Evolutionary conservation across 305 asterid species (phyloP), one percentile per base, ranked within the genome.

Genomic region (Stenogyne calaminthoides): DNA sequence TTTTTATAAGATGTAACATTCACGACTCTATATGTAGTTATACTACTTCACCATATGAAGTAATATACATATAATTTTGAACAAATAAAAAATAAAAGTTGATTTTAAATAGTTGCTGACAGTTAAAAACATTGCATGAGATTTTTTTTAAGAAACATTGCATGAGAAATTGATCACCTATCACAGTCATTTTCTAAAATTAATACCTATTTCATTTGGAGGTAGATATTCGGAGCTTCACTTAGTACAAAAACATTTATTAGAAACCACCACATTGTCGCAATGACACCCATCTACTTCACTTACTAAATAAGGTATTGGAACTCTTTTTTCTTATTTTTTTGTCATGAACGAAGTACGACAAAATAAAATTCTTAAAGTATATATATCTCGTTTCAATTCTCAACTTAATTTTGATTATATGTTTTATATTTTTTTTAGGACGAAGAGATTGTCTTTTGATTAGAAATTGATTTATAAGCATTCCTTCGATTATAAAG

Each of bases 191-290:
- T 15, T 74, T 61, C 29, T 56, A 39, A 60, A 60, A 14, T 49
- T 9, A 37, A 32, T 61, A 60, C 18, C 3, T 15, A 25, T 60
- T 44, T 11, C 12, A 36, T 49, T 49, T 69, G 70, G 70, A 61
- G 19, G 10, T 9, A 68, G 70, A 37, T 51, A 27, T 59, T 14
- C 40, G 58, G 4, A 61, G 29, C 75, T 69, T 59, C 59, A 61
- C 61, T 51, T 69, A 76, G 40, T 27, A 51, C n/a, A 61, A 61
- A 37, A 10, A 20, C 46, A 72, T 69, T 76, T 64, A 69, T 58
- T 61, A 71, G 27, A 14, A 57, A 20, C 74, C 57, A n/a, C 63
- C 71, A 59, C 47, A 9, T 64, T 64, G 59, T 52, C 70, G 60
- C 58, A 8, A 57, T 34, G 47, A 15, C n/a, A 42, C 18, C 40